These are phyloP conservation scores for Globisporangium paroecandrum DNA, from an alignment of 352 stramenopile genomes.

Conservation along the genomic window DNA sequence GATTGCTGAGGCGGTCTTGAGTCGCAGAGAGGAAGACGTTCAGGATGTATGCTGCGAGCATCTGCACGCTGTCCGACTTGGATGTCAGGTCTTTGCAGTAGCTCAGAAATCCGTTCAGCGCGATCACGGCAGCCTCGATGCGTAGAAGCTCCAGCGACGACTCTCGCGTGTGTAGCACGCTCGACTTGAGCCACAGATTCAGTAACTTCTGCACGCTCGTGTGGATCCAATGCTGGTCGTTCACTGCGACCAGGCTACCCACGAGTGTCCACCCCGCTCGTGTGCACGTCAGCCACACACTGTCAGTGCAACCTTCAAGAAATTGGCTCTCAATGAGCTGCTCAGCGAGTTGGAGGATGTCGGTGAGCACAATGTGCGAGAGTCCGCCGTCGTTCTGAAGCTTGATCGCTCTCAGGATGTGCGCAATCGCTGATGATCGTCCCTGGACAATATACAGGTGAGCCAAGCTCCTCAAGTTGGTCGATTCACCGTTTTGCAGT, in stretches of 20 bases:
- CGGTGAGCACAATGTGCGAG: slow-evolving; percentile 50
- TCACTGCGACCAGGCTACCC: slow-evolving; percentile 61
- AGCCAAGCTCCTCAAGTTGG: slow-evolving; percentile 52
- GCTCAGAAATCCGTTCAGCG: slow-evolving; percentile 58
- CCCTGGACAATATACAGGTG: slow-evolving; percentile 79
- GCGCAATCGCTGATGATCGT: slow-evolving; percentile 56
- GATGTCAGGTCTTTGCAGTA: slow-evolving; percentile 28
- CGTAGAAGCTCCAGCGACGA: slow-evolving; percentile 77
- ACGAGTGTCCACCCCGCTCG: slow-evolving; percentile 80
- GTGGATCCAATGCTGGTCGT: slow-evolving; percentile 61
- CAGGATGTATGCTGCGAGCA: slow-evolving; percentile 68
- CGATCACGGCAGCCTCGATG: slow-evolving; percentile 76
- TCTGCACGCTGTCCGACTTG: slow-evolving; percentile 40
- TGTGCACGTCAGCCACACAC: slow-evolving; percentile 85
- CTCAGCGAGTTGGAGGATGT: slow-evolving; percentile 66
- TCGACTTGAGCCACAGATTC: slow-evolving; percentile 74
- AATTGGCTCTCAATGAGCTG: slow-evolving; percentile 80
- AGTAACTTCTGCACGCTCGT: slow-evolving; percentile 52
- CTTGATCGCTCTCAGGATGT: slow-evolving; percentile 55
- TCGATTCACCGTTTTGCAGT: slow-evolving; percentile 26
- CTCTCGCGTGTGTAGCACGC: slow-evolving; percentile 74
- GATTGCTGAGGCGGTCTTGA: slow-evolving; percentile 59
- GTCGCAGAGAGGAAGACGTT: slow-evolving; percentile 63
- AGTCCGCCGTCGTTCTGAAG: slow-evolving; percentile 42
- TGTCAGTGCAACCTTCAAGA: slow-evolving; percentile 66